Percentiles rank a stretch among this genome's conserved stretches.
Evolutionary conservation across 202 grass and related monocot species (phyloP).

Genomic region (Elaeis oleifera): DNA sequence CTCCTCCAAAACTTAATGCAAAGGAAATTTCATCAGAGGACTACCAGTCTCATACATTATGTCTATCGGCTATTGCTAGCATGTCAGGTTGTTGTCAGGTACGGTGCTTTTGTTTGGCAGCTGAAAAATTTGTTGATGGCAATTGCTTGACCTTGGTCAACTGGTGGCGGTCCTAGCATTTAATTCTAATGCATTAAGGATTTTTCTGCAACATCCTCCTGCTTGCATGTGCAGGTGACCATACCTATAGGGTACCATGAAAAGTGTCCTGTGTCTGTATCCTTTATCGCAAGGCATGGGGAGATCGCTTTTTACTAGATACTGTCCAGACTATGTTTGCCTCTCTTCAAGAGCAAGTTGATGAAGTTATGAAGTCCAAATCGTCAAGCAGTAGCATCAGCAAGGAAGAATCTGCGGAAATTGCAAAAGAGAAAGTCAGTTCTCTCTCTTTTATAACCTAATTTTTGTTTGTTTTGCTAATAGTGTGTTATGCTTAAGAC

Average conservation of each 20-base stretch:
- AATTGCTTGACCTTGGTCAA: neutral
- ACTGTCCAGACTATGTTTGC: slow-evolving; percentile 55
- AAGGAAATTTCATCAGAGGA: slow-evolving; percentile 66
- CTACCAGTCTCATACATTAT: slow-evolving; percentile 54
- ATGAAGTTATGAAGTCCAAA: slow-evolving; percentile 56
- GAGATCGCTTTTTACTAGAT: slow-evolving; percentile 79
- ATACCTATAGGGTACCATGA: slow-evolving; percentile 66
- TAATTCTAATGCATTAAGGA: too few species aligned
- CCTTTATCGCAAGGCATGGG: slow-evolving; percentile 81
- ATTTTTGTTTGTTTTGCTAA: neutral
- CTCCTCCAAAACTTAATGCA: slow-evolving; percentile 72
- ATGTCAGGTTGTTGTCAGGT: slow-evolving; percentile 99
- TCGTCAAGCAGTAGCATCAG: slow-evolving; percentile 56
- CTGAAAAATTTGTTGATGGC: neutral
- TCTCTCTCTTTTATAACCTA: neutral
- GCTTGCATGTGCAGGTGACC: slow-evolving; percentile 49
- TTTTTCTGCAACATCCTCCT: neutral
- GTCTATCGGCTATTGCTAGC: slow-evolving; percentile 68
- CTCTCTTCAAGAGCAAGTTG: slow-evolving; percentile 72
- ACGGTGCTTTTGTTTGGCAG: slow-evolving; percentile 18
- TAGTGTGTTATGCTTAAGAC: too few species aligned
- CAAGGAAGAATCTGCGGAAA: slow-evolving; percentile 84
- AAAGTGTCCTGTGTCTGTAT: slow-evolving; percentile 86
- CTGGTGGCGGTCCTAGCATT: too few species aligned
- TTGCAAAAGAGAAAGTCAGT: slow-evolving; percentile 85